Evolutionary conservation across 495 filamentous ascomycete species (phyloP), one percentile per base, ranked within the genome.

Genomic region (Penicillium robsamsonii): DNA sequence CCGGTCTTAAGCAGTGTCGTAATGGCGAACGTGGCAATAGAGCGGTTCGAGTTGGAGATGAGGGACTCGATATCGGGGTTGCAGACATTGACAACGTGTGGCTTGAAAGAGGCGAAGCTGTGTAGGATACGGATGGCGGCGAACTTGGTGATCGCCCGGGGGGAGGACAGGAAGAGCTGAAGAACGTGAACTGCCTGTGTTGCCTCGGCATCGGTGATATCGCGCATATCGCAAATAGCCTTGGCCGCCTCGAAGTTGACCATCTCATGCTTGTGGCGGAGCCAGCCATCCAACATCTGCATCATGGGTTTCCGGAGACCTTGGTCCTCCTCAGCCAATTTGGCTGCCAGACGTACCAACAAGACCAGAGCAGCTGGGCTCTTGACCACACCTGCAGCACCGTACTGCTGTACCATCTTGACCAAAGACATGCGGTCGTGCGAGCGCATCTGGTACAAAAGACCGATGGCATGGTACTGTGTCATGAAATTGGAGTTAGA

Each of bases 391-490:
- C 93, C 92, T 8, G 93, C 87, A 50, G 87, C 86, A 31, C 90
- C 90, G 66, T 96, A 97, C 69, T 97, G 95, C 74, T 99, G 94
- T 13, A 97, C 94, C 95, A 99, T 97, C 82, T 97, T 99, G n/a
- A 97, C 94, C 62, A 99, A 74, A 7, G 93, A 90, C 95, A 97
- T 99, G 65, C 94, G 84, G 71, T 99, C 94, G 60, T 96, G 91
- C 54, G 88, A 88, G 65, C 94, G 88, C 92, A 99, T 97, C 75
- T 97, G 94, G 68, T 97, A 97, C 44, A 99, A 73, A 35, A 99
- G 83, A 46, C 95, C 94, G 78, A 99, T 97, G 49, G 94, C 94
- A 71, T 99, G 94, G 74, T 97, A 99, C 72, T 99, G 94, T 44
- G 89, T 90, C 92, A 97, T 97, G 70, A 85, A 95, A 72, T 87